Evolutionary conservation across 2,329 filamentous ascomycete species (phyloP).

Genomic region (Pseudogymnoascus sp.): DNA sequence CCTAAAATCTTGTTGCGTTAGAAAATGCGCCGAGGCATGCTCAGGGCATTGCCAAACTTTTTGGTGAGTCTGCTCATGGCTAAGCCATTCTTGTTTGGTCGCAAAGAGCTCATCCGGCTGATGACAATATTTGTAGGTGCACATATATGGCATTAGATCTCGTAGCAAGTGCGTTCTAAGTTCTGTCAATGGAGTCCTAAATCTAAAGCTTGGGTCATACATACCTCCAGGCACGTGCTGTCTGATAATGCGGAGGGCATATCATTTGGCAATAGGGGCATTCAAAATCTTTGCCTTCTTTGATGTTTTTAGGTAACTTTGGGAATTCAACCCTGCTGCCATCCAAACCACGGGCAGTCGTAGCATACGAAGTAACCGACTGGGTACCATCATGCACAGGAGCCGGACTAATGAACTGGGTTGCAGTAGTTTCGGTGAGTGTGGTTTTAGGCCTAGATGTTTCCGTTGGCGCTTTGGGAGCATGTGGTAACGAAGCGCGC

Average conservation of each 20-base stretch:
- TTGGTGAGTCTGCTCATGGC: neutral
- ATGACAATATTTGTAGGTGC: neutral
- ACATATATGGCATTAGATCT: neutral
- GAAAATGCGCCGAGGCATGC: neutral
- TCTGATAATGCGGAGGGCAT: neutral
- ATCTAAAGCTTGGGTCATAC: neutral
- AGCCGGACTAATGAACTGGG: neutral
- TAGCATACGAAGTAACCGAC: neutral
- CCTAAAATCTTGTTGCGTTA: neutral
- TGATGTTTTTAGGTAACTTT: neutral
- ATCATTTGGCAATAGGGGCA: slow-evolving; percentile 11
- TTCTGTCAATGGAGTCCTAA: neutral
- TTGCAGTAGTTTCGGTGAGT: neutral
- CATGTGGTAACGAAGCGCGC: neutral
- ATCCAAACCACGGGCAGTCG: neutral
- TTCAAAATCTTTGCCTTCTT: slow-evolving; percentile 10
- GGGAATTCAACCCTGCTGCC: neutral
- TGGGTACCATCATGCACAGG: neutral
- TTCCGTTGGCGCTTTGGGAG: neutral
- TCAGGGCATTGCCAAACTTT: slow-evolving; percentile 1
- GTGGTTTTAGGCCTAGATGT: neutral
- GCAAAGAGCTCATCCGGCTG: neutral
- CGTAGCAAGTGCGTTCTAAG: neutral
- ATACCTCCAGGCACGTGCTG: neutral
- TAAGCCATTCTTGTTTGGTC: neutral